Percentiles rank a stretch among this genome's conserved stretches.
These are phyloP conservation scores for Lepidium aucheri DNA, from an alignment of 345 rosid species.

Conservation along the genomic window DNA sequence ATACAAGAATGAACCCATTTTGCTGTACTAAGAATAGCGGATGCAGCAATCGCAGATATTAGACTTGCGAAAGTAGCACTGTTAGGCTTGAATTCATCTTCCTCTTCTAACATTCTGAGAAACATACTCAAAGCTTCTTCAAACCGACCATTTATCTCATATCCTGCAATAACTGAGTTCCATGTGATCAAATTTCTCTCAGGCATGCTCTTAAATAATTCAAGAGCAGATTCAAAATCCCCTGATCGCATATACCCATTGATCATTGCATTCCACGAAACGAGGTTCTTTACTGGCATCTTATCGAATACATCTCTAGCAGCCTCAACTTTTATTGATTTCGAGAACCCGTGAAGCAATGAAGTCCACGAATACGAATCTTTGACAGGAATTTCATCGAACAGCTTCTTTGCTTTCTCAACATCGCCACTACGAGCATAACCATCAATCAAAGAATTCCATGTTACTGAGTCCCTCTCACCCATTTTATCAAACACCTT, in stretches of 20 bases:
- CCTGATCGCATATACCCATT: slow-evolving; percentile 39
- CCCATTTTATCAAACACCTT: slow-evolving; percentile 39
- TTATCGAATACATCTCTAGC: slow-evolving; percentile 40
- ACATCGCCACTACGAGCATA: slow-evolving; percentile 38
- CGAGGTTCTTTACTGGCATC: slow-evolving; percentile 30
- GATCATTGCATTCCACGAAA: slow-evolving; percentile 42
- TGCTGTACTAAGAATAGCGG: slow-evolving; percentile 39
- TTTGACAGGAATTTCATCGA: slow-evolving; percentile 41
- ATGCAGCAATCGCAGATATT: slow-evolving; percentile 48
- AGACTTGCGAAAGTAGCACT: slow-evolving; percentile 41
- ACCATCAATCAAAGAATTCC: slow-evolving; percentile 48
- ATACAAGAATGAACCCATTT: slow-evolving; percentile 59
- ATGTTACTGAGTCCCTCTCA: slow-evolving; percentile 34
- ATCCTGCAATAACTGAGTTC: slow-evolving; percentile 46
- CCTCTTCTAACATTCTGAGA: slow-evolving; percentile 22
- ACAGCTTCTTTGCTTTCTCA: slow-evolving; percentile 32
- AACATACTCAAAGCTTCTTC: slow-evolving; percentile 35
- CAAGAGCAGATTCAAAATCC: slow-evolving; percentile 18
- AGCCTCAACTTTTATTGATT: slow-evolving; percentile 28
- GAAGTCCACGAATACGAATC: slow-evolving; percentile 44
- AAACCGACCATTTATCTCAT: slow-evolving; percentile 29
- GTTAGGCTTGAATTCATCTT: slow-evolving; percentile 34
- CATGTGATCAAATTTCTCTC: slow-evolving; percentile 35
- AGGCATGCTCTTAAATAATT: slow-evolving; percentile 31
- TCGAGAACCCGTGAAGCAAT: slow-evolving; percentile 42